Evolutionary conservation across 257 asterid genomes (phyloP).

Genomic region (Oldenlandia corymbosa): DNA sequence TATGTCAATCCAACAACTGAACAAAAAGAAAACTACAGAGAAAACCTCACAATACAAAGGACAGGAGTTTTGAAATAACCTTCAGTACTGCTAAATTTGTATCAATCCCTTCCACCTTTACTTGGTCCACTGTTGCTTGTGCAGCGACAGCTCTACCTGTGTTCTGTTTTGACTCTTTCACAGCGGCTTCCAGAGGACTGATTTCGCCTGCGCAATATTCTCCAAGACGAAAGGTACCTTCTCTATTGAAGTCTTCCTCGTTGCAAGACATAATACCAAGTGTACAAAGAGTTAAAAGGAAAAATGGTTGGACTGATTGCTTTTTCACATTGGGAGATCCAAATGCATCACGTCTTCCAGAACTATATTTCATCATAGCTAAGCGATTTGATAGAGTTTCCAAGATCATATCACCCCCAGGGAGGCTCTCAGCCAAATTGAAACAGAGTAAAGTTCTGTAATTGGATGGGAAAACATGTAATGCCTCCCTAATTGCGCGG

Average conservation of each 20-base stretch:
- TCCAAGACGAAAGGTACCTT: conserved; percentile 40
- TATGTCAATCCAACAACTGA: neutral
- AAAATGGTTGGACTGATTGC: conserved; percentile 41
- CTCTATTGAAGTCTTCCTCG: conserved; percentile 39
- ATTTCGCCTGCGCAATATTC: conserved; percentile 62
- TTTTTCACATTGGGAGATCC: conserved; percentile 52
- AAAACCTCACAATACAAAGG: neutral
- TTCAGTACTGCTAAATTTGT: conserved; percentile 79
- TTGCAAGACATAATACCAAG: conserved; percentile 48
- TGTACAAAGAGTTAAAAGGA: conserved; percentile 49
- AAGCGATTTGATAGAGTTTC: conserved; percentile 57
- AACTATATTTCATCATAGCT: conserved; percentile 32
- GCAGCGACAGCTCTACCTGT: conserved; percentile 90
- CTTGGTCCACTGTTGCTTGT: conserved; percentile 84
- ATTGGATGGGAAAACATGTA: conserved; percentile 52
- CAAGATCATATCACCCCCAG: conserved; percentile 78
- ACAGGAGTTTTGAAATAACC: conserved; percentile 32
- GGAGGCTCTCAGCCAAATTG: conserved; percentile 93
- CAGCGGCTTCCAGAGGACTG: conserved; percentile 73
- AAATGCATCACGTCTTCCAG: conserved; percentile 31
- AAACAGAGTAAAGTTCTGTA: conserved; percentile 76
- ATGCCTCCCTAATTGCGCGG: conserved; percentile 81
- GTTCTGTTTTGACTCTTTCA: conserved; percentile 67
- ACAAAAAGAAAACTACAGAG: conserved; percentile 13
- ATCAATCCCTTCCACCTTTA: conserved; percentile 92